phyloP scores from a whole-genome alignment of 2,329 filamentous ascomycete genomes.

The Fusarium pseudoanthophilum region DNA sequence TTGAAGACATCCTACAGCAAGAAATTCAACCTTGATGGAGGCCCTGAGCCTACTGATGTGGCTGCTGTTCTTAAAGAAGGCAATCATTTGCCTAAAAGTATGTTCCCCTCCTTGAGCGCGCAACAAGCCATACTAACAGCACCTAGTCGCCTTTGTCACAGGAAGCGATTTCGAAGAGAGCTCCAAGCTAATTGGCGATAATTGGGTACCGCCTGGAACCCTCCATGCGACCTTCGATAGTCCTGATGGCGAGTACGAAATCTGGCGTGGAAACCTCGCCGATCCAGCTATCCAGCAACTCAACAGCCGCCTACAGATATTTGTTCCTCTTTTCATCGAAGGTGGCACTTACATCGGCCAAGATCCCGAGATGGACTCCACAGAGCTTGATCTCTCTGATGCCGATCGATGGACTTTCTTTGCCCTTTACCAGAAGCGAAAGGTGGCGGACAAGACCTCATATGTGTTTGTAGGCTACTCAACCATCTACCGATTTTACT shows the following conservation, averaged over 20 bases:
- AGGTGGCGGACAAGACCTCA: slow-evolving; percentile 57
- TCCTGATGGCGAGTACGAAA: slow-evolving; percentile 76
- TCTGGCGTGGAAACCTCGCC: slow-evolving; percentile 82
- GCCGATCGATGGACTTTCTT: slow-evolving; percentile 92
- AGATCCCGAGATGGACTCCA: slow-evolving; percentile 61
- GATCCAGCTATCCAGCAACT: slow-evolving; percentile 77
- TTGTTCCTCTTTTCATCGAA: slow-evolving; percentile 90
- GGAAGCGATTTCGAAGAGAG: slow-evolving; percentile 69
- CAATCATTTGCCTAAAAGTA: slow-evolving; percentile 74
- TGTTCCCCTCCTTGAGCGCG: slow-evolving; percentile 42
- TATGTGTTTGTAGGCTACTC: slow-evolving; percentile 91
- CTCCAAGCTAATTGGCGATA: slow-evolving; percentile 56
- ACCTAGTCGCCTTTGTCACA: slow-evolving; percentile 73
- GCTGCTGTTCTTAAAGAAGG: slow-evolving; percentile 70
- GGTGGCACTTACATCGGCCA: slow-evolving; percentile 80
- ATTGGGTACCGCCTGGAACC: slow-evolving; percentile 79
- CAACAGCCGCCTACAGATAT: slow-evolving; percentile 82
- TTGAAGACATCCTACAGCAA: slow-evolving; percentile 76
- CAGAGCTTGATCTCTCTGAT: slow-evolving; percentile 75
- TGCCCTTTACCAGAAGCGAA: slow-evolving; percentile 78
- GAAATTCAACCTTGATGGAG: slow-evolving; percentile 75
- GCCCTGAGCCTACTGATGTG: slow-evolving; percentile 76
- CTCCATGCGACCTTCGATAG: slow-evolving; percentile 72
- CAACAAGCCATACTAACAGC: slow-evolving; percentile 18
- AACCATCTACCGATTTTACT: slow-evolving; percentile 89